These are phyloP conservation scores for Fragilaria radians DNA, from an alignment of 108 stramenopile genomes.

Conservation along the genomic window DNA sequence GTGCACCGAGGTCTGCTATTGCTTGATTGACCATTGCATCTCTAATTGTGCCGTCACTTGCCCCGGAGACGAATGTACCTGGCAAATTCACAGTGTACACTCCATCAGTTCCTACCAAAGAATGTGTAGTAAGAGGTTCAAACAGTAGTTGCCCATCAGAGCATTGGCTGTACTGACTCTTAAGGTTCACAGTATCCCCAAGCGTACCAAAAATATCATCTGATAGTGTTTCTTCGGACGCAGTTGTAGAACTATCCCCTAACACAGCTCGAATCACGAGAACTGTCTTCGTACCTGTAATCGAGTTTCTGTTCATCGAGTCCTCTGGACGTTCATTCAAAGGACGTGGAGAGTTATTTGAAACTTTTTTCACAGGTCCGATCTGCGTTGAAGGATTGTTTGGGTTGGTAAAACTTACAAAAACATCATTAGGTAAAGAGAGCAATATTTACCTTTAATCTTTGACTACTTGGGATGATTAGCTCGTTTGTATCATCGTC, in stretches of 20 bases:
- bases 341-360: background rate
- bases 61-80: background rate
- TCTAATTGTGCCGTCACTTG: constrained; percentile 10
- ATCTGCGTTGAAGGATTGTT: background rate
- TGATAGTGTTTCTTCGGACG: constrained; percentile 4
- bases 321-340: background rate
- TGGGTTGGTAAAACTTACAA: background rate
- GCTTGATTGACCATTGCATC: constrained; percentile 18
- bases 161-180: constrained; percentile 9
- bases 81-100: constrained; percentile 16
- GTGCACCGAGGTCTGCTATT: constrained; percentile 9
- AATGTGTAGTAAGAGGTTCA: background rate
- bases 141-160: constrained; percentile 17
- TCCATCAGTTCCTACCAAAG: background rate
- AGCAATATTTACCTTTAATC: background rate
- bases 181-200: constrained; percentile 18
- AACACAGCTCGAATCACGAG: constrained; percentile 19
- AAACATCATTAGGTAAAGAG: no score
- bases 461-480: background rate
- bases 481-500: background rate
- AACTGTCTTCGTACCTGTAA: background rate
- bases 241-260: constrained; percentile 7
- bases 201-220: constrained; percentile 17
- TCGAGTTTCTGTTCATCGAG: background rate
- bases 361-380: background rate